Conservation (phyloP, 2,329 filamentous ascomycete species). For the Fusarium sp. region DNA sequence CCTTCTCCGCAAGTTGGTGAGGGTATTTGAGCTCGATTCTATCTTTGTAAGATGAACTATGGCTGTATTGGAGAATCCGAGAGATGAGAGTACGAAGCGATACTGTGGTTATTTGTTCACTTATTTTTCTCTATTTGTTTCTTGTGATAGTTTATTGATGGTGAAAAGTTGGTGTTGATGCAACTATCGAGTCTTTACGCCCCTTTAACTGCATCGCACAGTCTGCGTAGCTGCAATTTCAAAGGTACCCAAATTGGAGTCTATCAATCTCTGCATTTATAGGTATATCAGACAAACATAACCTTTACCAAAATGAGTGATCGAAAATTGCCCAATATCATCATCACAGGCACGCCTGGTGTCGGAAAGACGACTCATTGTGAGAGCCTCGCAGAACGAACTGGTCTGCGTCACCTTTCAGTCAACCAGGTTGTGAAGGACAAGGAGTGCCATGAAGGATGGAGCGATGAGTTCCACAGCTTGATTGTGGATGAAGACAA, state of each 20-base stretch:
- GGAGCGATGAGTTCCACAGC: conserved; percentile 84
- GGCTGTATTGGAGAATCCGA: conserved; percentile 41
- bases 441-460: conserved; percentile 86
- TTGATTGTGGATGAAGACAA: conserved; percentile 98
- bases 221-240: conserved; percentile 19
- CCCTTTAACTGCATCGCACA: conserved; percentile 39
- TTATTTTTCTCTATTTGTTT: background rate
- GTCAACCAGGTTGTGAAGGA: conserved; percentile 95
- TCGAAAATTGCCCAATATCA: conserved; percentile 81
- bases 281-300: background rate
- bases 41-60: conserved; percentile 46
- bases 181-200: conserved; percentile 20
- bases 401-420: conserved; percentile 83
- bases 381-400: conserved; percentile 80
- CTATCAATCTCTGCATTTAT: conserved; percentile 43
- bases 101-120: conserved; percentile 38
- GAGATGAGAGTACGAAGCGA: conserved; percentile 41
- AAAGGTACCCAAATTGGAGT: conserved; percentile 13
- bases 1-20: conserved; percentile 37
- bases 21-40: conserved; percentile 26
- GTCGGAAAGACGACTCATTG: conserved; percentile 96
- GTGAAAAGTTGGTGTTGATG: conserved; percentile 6
- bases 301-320: conserved; percentile 47
- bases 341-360: conserved; percentile 94
- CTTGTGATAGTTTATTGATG: conserved; percentile 7